Conservation (phyloP, 129 eudicot species). For the Centaurea solstitialis region DNA sequence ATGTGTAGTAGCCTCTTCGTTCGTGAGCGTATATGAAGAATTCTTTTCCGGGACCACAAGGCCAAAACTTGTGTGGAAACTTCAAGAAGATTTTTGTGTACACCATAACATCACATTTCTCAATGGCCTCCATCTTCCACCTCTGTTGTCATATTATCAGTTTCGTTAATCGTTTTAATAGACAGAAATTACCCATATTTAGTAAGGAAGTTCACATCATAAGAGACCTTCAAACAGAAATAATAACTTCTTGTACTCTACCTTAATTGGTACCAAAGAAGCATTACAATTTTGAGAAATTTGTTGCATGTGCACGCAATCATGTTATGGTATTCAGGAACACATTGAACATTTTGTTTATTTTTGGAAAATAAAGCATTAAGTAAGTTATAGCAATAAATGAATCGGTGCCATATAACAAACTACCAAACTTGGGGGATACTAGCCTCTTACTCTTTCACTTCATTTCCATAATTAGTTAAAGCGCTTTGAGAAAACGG, state of each 20-base stretch:
- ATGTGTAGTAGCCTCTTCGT: constrained; percentile 85
- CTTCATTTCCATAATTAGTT: neutral
- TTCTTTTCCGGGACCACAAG: constrained; percentile 82
- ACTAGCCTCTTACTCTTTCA: neutral
- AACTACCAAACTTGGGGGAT: neutral
- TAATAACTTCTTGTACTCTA: neutral
- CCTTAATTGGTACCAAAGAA: constrained; percentile 13
- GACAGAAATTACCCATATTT: neutral
- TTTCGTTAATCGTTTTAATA: constrained; percentile 16
- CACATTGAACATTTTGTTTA: neutral
- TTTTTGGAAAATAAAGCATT: neutral
- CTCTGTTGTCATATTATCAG: constrained; percentile 45
- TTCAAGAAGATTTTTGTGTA: constrained; percentile 88
- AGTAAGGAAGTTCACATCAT: constrained; percentile 1
- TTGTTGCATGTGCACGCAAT: neutral
- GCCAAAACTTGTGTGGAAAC: constrained; percentile 85
- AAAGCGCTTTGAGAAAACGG: neutral
- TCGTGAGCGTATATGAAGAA: constrained; percentile 91
- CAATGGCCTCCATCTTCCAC: constrained; percentile 85
- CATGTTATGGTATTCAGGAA: neutral
- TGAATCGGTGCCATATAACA: neutral
- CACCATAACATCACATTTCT: constrained; percentile 78
- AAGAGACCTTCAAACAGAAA: constrained; percentile 11
- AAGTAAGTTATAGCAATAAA: neutral
- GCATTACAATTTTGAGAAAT: neutral